These are phyloP conservation scores for Colletotrichum paranaense DNA, from an alignment of 2,329 filamentous ascomycete genomes.

Conservation along the genomic window DNA sequence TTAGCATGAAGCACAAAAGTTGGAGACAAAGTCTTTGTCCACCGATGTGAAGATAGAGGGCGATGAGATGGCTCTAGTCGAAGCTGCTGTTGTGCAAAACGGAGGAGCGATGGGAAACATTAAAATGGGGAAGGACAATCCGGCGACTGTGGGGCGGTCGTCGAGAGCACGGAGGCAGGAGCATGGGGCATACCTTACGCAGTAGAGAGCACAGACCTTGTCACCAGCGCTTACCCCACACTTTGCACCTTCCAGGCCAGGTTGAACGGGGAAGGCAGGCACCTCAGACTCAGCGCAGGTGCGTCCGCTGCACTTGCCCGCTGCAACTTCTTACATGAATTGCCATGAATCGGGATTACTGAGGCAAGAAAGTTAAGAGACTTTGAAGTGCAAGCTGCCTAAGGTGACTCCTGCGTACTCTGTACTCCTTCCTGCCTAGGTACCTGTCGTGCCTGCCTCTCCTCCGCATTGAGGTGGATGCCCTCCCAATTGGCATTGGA, in stretches of 20 bases:
- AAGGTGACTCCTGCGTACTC: not conserved
- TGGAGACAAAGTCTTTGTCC: not conserved
- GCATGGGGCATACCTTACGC: not conserved
- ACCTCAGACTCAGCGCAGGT: not conserved
- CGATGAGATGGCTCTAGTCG: not conserved
- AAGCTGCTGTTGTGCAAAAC: constrained; percentile 12
- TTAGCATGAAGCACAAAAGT: not conserved
- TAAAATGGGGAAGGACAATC: constrained; percentile 28
- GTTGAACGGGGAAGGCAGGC: not conserved
- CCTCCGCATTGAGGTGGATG: not conserved
- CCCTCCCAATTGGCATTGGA: not conserved
- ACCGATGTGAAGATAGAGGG: not conserved
- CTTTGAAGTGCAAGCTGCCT: not conserved
- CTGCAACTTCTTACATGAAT: not conserved
- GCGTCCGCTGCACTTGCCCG: not conserved
- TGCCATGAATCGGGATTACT: too few species aligned
- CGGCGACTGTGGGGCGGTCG: constrained; percentile 11
- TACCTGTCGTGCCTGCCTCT: not conserved
- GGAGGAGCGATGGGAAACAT: not conserved
- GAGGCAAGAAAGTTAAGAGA: not conserved
- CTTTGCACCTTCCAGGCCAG: constrained; percentile 8
- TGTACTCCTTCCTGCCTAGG: too few species aligned
- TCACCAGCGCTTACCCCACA: constrained; percentile 28
- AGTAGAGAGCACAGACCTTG: constrained; percentile 11
- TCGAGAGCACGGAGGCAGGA: not conserved